Base-by-base conservation (phyloP, 83 land plant species). In the Diphasiastrum complanatum region DNA sequence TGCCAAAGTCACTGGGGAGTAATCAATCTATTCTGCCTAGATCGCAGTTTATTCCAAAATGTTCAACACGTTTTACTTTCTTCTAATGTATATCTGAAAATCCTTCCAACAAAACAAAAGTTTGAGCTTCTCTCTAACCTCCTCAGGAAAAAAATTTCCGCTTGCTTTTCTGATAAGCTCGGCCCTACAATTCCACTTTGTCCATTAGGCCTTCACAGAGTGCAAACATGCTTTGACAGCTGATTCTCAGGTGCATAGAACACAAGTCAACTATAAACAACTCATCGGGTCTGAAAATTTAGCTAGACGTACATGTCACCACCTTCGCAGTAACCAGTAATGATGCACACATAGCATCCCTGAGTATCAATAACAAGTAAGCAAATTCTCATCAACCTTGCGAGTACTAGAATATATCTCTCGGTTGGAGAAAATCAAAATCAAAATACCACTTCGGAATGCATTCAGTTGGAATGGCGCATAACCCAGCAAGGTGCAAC, bases 241-340 rank as follows among this genome's bases (percentile, higher is more conserved):
- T n/a, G n/a, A n/a, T n/a, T n/a, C n/a, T 14, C n/a, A 66, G 19
- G 47, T 36, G 22, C n/a, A 66, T 18, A 29, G 22, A 35, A 22
- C 24, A 41, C 32, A 56, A 1, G 28, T 33, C 14, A 32, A n/a
- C 26, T 61, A 12, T 12, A 33, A 11, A 24, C n/a, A n/a, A n/a
- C n/a, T n/a, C n/a, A n/a, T n/a, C n/a, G n/a, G n/a, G n/a, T n/a
- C n/a, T n/a, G n/a, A n/a, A 33, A 22, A 60, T 24, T 4, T 48
- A 37, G 24, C 47, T 18, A 33, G 14, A 73, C 93, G 82, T 69
- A 91, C 97, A 91, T 91, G 79, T 82, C 83, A 69, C 93, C 97
- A 38, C 93, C 97, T 75, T 87, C 95, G 71, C 89, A 86, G 60
- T 82, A 82, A 45, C 73, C 65, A 19, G 86, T 81, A 29, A 91